Conservation (phyloP, 176 grass and related monocot species). For the Juncus effusus region DNA sequence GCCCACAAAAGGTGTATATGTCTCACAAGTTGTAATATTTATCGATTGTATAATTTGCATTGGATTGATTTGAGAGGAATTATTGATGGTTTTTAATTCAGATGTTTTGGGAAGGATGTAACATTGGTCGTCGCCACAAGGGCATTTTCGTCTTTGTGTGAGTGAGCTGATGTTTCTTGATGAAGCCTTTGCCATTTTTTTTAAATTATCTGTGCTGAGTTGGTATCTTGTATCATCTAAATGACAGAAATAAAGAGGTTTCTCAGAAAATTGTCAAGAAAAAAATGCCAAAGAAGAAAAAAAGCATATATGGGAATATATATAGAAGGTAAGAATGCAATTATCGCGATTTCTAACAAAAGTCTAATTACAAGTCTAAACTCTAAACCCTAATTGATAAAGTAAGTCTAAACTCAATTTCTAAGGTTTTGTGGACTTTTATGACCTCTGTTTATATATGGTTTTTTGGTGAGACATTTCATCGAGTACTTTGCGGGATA, state of each 20-base stretch:
- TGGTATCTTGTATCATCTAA: not conserved
- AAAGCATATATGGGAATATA: not conserved
- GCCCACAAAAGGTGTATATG: constrained; percentile 30
- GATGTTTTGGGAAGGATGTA: constrained; percentile 27
- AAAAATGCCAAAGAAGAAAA: not conserved
- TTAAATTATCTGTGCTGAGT: not conserved
- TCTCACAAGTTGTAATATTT: not conserved
- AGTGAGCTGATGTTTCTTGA: constrained; percentile 34
- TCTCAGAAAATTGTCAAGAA: not conserved
- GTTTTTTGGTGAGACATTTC: too few relatives aligned
- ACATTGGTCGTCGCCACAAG: constrained; percentile 44
- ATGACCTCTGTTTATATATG: too few relatives aligned
- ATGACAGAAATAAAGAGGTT: not conserved
- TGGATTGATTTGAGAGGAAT: constrained; percentile 5
- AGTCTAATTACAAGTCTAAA: not conserved
- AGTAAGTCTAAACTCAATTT: too few relatives aligned
- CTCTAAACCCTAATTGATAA: not conserved
- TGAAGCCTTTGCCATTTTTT: constrained; percentile 33
- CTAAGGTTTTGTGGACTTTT: too few relatives aligned
- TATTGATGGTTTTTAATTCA: not conserved
- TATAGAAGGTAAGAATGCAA: not conserved
- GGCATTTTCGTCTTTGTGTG: constrained; percentile 36
- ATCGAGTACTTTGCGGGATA: too few relatives aligned
- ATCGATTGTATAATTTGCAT: constrained; percentile 18
- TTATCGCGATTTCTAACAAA: not conserved